Evolutionary conservation across 169 alveolate species (phyloP).

Genomic region (Theileria parva): DNA sequence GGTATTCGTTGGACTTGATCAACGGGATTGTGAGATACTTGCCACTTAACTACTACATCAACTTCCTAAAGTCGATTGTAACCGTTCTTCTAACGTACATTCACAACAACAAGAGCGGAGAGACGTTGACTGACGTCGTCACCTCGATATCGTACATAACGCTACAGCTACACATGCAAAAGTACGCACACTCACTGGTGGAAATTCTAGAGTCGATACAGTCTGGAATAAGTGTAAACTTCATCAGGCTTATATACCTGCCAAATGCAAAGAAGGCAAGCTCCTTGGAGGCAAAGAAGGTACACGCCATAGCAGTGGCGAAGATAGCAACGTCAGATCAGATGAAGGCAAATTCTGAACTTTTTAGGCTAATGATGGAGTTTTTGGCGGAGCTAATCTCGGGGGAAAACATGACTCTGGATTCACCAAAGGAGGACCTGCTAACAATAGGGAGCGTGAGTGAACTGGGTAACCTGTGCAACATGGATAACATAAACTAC

Average conservation of each 20-base stretch:
- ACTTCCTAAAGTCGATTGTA: constrained; percentile 72
- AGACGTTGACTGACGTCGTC: constrained; percentile 31
- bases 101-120: constrained; percentile 68
- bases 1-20: constrained; percentile 77
- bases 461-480: constrained; percentile 1
- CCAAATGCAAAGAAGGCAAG: constrained; percentile 63
- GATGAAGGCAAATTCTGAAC: constrained; percentile 32
- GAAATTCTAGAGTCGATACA: constrained; percentile 64
- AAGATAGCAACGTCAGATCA: constrained; percentile 28
- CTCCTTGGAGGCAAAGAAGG: constrained; percentile 53
- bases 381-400: constrained; percentile 48
- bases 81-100: constrained; percentile 74
- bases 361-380: constrained; percentile 32
- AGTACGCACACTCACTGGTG: constrained; percentile 26
- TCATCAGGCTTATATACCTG: constrained; percentile 45
- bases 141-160: constrained; percentile 53
- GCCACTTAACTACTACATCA: constrained; percentile 72
- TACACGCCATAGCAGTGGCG: constrained; percentile 57
- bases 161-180: constrained; percentile 43
- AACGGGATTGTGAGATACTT: constrained; percentile 74
- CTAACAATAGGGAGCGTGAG: neutral
- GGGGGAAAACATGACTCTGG: constrained; percentile 45
- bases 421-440: constrained; percentile 17
- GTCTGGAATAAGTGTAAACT: constrained; percentile 41
- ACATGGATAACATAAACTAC: constrained; percentile 31